A percentile compares a stretch with the other conserved stretches of the same genome.
Conservation (phyloP, 2,329 filamentous ascomycete species). For the Alternaria incomplexa region DNA sequence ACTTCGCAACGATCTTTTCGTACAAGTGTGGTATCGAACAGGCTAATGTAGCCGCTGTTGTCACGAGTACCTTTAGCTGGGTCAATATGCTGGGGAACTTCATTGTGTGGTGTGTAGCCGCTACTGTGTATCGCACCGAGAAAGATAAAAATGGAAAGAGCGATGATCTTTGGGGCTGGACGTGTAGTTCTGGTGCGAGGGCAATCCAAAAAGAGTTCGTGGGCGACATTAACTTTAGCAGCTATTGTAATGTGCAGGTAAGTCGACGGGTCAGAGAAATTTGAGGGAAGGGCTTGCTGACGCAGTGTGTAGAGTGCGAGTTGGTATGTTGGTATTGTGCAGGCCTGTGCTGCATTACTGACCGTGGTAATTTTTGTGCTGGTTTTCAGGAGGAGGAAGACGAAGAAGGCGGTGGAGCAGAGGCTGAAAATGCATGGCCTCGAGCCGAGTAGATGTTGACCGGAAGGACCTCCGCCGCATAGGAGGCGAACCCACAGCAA, state of each 20-base stretch:
- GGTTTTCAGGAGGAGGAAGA: conserved; percentile 30
- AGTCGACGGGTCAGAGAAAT: not conserved
- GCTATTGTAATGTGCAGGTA: conserved; percentile 48
- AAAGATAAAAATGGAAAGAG: conserved; percentile 45
- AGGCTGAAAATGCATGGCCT: not conserved
- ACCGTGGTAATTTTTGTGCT: conserved; percentile 39
- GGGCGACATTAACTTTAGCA: conserved; percentile 44
- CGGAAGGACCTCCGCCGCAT: not conserved
- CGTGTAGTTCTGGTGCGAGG: conserved; percentile 42
- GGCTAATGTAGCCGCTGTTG: conserved; percentile 42
- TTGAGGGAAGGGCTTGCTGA: conserved; percentile 5
- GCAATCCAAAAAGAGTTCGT: conserved; percentile 48
- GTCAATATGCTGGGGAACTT: conserved; percentile 41
- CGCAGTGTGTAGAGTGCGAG: conserved; percentile 32
- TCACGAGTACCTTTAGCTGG: conserved; percentile 39
- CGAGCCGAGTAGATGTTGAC: not conserved
- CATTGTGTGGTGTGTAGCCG: conserved; percentile 45
- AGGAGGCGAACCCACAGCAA: not conserved
- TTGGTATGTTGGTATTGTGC: conserved; percentile 46
- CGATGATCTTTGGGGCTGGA: conserved; percentile 53
- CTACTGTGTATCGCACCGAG: conserved; percentile 44
- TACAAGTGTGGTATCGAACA: conserved; percentile 40
- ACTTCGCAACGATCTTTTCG: conserved; percentile 42
- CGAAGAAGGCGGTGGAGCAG: conserved; percentile 35
- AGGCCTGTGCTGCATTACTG: conserved; percentile 39